A percentile compares a stretch with the other conserved stretches of the same genome.
Conservation (phyloP, 2,329 filamentous ascomycete species). For the Cercospora nicotianae region DNA sequence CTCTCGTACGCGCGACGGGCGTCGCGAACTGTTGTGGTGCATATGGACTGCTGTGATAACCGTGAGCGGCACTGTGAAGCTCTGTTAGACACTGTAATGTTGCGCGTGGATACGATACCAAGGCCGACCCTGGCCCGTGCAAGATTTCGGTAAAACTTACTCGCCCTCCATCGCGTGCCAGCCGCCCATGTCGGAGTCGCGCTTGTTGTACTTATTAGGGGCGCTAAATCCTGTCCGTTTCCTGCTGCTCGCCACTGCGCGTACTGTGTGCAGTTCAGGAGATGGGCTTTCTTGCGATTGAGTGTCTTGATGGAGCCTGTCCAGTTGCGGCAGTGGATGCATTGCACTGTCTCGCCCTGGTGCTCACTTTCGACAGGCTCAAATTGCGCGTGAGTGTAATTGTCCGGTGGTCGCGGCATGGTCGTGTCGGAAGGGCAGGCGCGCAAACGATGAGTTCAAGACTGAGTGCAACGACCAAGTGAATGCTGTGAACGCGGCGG, state of each 20-base stretch:
- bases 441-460: not conserved
- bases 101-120: not conserved
- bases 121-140: slow-evolving; percentile 7
- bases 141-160: slow-evolving; percentile 24
- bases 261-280: slow-evolving; percentile 35
- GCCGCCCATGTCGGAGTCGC: slow-evolving; percentile 25
- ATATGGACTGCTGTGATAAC: slow-evolving; percentile 24
- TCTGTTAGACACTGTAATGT: slow-evolving; percentile 9
- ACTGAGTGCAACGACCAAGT: not conserved
- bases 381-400: slow-evolving; percentile 35
- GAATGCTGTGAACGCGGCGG: not conserved
- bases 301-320: slow-evolving; percentile 37
- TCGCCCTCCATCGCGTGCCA: slow-evolving; percentile 26
- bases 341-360: slow-evolving; percentile 35
- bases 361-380: slow-evolving; percentile 30
- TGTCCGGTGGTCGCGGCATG: slow-evolving; percentile 33
- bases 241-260: slow-evolving; percentile 34
- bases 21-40: slow-evolving; percentile 19
- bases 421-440: not conserved
- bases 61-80: slow-evolving; percentile 6
- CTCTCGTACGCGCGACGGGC: slow-evolving; percentile 30
- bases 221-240: slow-evolving; percentile 37
- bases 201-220: slow-evolving; percentile 37
- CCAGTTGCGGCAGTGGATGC: slow-evolving; percentile 37
- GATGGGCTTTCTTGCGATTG: slow-evolving; percentile 38